Evolutionary conservation across 495 filamentous ascomycete genomes (phyloP).

Genomic region (Bombardia bombarda): DNA sequence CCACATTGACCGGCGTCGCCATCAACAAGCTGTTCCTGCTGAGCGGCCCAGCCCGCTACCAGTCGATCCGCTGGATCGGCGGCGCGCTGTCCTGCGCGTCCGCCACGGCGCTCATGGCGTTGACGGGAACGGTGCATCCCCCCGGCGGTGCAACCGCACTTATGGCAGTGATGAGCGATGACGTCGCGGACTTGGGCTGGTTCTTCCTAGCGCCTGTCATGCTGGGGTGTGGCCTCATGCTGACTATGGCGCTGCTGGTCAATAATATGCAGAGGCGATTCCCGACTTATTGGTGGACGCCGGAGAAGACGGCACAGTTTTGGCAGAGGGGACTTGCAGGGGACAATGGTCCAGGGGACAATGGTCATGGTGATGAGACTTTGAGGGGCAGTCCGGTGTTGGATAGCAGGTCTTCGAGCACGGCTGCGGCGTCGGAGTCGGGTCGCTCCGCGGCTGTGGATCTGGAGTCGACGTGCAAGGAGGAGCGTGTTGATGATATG

Average conservation of each 20-base stretch:
- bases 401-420: not conserved
- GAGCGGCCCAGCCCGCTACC: slow-evolving; percentile 34
- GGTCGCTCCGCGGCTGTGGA: not conserved
- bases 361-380: not conserved
- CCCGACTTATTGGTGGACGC: slow-evolving; percentile 73
- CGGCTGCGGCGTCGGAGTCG: not conserved
- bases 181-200: slow-evolving; percentile 59
- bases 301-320: slow-evolving; percentile 30
- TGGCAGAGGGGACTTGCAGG: slow-evolving; percentile 12
- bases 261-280: slow-evolving; percentile 74
- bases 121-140: slow-evolving; percentile 76
- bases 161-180: slow-evolving; percentile 57
- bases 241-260: slow-evolving; percentile 54
- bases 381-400: not conserved
- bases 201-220: slow-evolving; percentile 59
- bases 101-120: slow-evolving; percentile 62
- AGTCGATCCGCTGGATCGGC: slow-evolving; percentile 54
- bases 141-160: slow-evolving; percentile 85
- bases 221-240: slow-evolving; percentile 58
- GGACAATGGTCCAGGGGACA: not conserved
- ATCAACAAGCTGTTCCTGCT: slow-evolving; percentile 65
- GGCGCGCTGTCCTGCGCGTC: slow-evolving; percentile 62
- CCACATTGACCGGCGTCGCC: slow-evolving; percentile 56
- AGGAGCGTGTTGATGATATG: slow-evolving; percentile 7
- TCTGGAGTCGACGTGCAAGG: not conserved